A percentile compares a stretch with the other conserved stretches of the same genome.
These are phyloP conservation scores for Acacia acuminata DNA, from an alignment of 306 rosid genomes.

Conservation along the genomic window DNA sequence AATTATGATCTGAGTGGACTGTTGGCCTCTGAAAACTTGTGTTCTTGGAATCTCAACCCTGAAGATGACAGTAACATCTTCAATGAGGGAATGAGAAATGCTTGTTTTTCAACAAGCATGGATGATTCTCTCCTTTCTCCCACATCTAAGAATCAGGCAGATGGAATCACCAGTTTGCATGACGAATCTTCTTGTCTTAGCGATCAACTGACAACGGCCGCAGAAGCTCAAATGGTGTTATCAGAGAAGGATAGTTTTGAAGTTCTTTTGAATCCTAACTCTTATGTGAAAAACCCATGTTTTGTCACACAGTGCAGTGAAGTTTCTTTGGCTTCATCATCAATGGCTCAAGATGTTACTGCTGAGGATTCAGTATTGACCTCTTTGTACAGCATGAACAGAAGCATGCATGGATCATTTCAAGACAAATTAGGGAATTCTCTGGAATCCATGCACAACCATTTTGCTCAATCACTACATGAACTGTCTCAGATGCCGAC, in stretches of 20 bases:
- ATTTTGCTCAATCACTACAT: not conserved
- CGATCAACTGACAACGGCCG: slow-evolving; percentile 28
- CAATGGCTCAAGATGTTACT: slow-evolving; percentile 37
- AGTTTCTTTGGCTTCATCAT: slow-evolving; percentile 52
- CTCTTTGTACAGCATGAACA: slow-evolving; percentile 22
- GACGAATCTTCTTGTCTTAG: slow-evolving; percentile 31
- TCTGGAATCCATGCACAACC: not conserved
- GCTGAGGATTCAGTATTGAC: slow-evolving; percentile 33
- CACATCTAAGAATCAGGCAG: slow-evolving; percentile 19
- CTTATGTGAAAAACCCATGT: slow-evolving; percentile 18
- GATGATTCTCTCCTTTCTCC: slow-evolving; percentile 26
- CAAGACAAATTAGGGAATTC: slow-evolving; percentile 13
- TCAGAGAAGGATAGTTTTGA: slow-evolving; percentile 21
- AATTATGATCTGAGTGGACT: slow-evolving; percentile 47
- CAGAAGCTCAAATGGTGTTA: slow-evolving; percentile 28
- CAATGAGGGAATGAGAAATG: slow-evolving; percentile 29
- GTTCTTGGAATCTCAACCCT: slow-evolving; percentile 36
- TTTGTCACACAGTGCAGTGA: slow-evolving; percentile 44
- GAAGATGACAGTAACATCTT: slow-evolving; percentile 16
- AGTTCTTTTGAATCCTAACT: slow-evolving; percentile 31
- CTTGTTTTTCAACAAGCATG: slow-evolving; percentile 32
- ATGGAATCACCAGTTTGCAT: slow-evolving; percentile 22
- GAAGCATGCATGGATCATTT: slow-evolving; percentile 16
- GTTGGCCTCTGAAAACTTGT: slow-evolving; percentile 49
- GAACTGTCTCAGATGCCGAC: slow-evolving; percentile 21